Evolutionary conservation across 441 rosid species (phyloP).

Genomic region (Gossypium schwendimanii): DNA sequence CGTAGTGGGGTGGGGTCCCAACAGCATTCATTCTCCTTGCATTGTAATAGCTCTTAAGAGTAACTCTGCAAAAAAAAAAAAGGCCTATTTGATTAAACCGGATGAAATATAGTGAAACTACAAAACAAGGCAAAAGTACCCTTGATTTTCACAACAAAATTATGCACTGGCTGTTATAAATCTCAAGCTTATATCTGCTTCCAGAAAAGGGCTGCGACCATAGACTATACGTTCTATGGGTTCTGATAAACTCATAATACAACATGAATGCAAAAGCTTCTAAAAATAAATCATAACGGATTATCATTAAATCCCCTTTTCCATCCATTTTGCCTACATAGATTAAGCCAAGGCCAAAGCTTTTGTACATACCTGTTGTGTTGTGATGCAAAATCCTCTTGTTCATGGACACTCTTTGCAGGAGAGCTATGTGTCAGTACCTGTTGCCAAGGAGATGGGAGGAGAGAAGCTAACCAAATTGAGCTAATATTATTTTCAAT

Average conservation of each 20-base stretch:
- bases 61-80: conserved; percentile 56
- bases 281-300: background rate
- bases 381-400: background rate
- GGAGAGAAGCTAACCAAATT: conserved; percentile 2
- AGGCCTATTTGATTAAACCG: conserved; percentile 38
- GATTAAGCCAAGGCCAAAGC: conserved; percentile 9
- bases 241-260: background rate
- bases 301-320: background rate
- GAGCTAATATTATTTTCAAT: conserved; percentile 10
- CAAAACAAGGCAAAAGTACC: background rate
- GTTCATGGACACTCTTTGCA: background rate
- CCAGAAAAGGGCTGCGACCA: conserved; percentile 66
- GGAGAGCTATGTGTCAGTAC: background rate
- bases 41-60: conserved; percentile 75
- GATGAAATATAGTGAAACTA: conserved; percentile 7
- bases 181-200: conserved; percentile 85
- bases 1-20: conserved; percentile 44
- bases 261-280: background rate
- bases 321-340: background rate
- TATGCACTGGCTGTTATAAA: conserved; percentile 9
- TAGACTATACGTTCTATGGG: background rate
- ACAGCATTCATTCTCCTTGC: conserved; percentile 75
- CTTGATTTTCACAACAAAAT: background rate
- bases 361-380: conserved; percentile 38
- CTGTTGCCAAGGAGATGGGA: background rate